These are phyloP conservation scores for Candida succiphila DNA, from an alignment of 805 yeast genomes.

Conservation along the genomic window DNA sequence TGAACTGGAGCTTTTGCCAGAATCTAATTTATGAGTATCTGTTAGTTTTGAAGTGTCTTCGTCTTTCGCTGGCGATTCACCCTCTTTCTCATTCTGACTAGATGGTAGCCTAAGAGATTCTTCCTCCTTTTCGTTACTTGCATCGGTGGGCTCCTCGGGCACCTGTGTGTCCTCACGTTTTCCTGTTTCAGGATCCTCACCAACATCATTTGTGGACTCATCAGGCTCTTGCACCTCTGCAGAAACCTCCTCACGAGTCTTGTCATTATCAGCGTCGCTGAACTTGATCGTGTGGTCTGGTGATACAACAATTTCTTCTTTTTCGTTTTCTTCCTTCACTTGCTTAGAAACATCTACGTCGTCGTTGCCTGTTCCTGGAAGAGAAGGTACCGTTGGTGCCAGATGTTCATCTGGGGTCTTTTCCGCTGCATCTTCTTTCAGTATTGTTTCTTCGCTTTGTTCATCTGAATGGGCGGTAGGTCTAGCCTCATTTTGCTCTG, in stretches of 20 bases:
- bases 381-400: background rate
- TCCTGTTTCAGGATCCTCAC: background rate
- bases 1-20: background rate
- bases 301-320: slow-evolving; percentile 1
- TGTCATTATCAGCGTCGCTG: no score
- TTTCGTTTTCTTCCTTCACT: background rate
- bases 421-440: slow-evolving; percentile 2
- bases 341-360: background rate
- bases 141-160: background rate
- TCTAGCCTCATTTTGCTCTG: no score
- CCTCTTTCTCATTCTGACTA: background rate
- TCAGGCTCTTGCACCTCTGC: background rate
- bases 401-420: no score
- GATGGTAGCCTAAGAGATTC: background rate
- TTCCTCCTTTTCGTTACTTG: background rate
- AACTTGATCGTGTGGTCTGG: no score
- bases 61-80: background rate
- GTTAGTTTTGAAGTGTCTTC: background rate
- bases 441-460: background rate
- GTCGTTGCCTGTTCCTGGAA: background rate
- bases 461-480: no score
- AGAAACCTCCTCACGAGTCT: background rate
- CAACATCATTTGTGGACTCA: background rate
- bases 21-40: background rate
- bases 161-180: background rate